These are phyloP conservation scores for Solanum pinnatisectum DNA, from an alignment of 257 asterid species.

Conservation along the genomic window DNA sequence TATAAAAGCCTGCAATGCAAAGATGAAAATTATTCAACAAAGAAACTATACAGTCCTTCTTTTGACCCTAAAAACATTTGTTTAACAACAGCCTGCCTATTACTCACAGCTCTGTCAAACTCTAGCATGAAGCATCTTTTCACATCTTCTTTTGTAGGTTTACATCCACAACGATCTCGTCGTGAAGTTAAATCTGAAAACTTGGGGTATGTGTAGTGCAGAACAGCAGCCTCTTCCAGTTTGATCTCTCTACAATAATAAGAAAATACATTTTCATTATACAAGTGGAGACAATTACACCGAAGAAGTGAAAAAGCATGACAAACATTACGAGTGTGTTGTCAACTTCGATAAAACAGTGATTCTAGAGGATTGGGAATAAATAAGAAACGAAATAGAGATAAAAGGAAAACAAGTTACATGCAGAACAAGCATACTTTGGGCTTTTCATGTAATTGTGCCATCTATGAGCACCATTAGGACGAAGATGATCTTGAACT, in stretches of 20 bases:
- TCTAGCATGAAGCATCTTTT: conserved; percentile 74
- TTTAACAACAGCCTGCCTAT: background rate
- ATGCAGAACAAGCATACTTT: conserved; percentile 25
- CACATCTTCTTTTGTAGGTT: conserved; percentile 72
- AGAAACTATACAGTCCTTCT: background rate
- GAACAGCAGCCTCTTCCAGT: conserved; percentile 70
- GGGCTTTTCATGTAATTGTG: conserved; percentile 66
- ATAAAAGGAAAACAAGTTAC: background rate
- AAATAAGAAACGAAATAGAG: background rate
- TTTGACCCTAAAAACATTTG: background rate
- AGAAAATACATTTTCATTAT: background rate
- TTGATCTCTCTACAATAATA: conserved; percentile 44
- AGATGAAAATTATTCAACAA: background rate
- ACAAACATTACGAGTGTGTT: background rate
- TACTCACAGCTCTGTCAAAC: conserved; percentile 74
- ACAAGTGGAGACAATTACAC: background rate
- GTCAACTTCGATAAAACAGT: background rate
- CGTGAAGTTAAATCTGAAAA: conserved; percentile 78
- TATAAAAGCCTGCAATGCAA: conserved; percentile 33
- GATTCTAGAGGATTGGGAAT: background rate
- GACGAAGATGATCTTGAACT: conserved; percentile 71
- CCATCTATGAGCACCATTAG: conserved; percentile 89
- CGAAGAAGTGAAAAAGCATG: background rate
- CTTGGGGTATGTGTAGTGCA: conserved; percentile 74
- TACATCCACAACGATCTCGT: conserved; percentile 79